phyloP scores from a whole-genome alignment of 2,329 filamentous ascomycete genomes.

The Sarocladiaceae sp. region DNA sequence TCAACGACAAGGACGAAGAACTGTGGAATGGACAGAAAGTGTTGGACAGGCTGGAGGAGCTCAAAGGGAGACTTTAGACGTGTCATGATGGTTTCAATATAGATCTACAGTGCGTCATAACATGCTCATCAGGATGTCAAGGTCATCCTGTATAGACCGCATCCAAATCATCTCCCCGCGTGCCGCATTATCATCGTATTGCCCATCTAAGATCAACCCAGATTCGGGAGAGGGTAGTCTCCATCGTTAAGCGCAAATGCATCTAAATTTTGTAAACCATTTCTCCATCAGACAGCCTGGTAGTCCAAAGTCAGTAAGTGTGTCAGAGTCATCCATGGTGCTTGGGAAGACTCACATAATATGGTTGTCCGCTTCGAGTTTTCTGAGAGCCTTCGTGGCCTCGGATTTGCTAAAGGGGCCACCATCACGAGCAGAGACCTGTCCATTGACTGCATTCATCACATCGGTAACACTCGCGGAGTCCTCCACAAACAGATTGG shows the following conservation, averaged over 20 bases:
- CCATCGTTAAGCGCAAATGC: neutral
- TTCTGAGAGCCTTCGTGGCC: constrained; percentile 70
- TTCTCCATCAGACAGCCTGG: constrained; percentile 56
- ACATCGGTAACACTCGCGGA: constrained; percentile 71
- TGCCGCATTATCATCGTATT: neutral
- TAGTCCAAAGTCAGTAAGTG: constrained; percentile 17
- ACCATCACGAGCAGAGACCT: constrained; percentile 49
- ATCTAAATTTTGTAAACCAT: constrained; percentile 65
- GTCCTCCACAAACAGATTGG: constrained; percentile 82
- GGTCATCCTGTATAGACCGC: neutral
- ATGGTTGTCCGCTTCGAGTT: constrained; percentile 79
- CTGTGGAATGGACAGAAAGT: constrained; percentile 59
- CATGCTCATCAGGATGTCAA: neutral
- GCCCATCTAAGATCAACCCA: neutral
- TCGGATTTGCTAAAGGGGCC: constrained; percentile 67
- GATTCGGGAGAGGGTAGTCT: neutral
- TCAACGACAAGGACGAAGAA: constrained; percentile 42
- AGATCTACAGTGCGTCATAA: neutral
- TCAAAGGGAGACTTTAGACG: constrained; percentile 26
- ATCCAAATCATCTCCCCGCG: neutral
- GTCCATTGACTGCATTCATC: constrained; percentile 73
- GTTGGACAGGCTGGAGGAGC: constrained; percentile 47
- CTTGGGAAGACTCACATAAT: constrained; percentile 69
- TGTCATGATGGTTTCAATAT: neutral
- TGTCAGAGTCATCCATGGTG: neutral